Conservation (phyloP, 2,329 filamentous ascomycete species). For the Colletotrichum falcatum region DNA sequence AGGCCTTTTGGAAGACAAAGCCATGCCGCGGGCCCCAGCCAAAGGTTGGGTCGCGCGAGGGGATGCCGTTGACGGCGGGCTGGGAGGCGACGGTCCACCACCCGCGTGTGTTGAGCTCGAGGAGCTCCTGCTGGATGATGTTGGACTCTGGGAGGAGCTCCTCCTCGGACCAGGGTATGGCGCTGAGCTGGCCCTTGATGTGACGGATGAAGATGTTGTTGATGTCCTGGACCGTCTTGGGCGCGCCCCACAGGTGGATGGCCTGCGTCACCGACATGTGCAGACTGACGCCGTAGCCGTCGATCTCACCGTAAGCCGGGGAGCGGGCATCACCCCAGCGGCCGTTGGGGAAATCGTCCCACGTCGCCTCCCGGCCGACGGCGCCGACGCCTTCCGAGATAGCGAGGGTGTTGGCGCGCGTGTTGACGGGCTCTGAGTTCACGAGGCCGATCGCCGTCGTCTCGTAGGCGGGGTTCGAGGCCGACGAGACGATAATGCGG, state of each 20-base stretch:
- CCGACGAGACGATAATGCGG: constrained; percentile 81
- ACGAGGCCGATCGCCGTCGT: constrained; percentile 83
- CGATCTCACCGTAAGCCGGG: constrained; percentile 94
- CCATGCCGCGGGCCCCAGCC: constrained; percentile 95
- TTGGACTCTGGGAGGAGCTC: constrained; percentile 85
- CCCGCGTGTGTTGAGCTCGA: constrained; percentile 81
- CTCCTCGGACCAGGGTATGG: constrained; percentile 95
- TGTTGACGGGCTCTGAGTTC: constrained; percentile 75
- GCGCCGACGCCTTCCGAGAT: constrained; percentile 95
- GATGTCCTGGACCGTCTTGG: constrained; percentile 77
- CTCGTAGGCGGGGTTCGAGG: constrained; percentile 74
- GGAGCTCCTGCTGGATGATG: constrained; percentile 80
- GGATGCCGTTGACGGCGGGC: constrained; percentile 88
- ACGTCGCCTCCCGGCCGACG: constrained; percentile 92
- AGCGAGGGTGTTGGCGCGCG: constrained; percentile 85
- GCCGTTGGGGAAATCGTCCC: constrained; percentile 98
- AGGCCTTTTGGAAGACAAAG: constrained; percentile 98
- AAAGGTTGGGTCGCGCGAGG: constrained; percentile 81
- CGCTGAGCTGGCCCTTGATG: constrained; percentile 80
- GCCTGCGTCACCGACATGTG: constrained; percentile 91
- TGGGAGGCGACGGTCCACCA: constrained; percentile 99
- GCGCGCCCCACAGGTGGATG: constrained; percentile 86
- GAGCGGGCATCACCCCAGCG: constrained; percentile 94
- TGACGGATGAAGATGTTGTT: constrained; percentile 84
- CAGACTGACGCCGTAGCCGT: constrained; percentile 96